Base-by-base conservation (phyloP, 2,329 filamentous ascomycete genomes). In the Ramularia endophylla region DNA sequence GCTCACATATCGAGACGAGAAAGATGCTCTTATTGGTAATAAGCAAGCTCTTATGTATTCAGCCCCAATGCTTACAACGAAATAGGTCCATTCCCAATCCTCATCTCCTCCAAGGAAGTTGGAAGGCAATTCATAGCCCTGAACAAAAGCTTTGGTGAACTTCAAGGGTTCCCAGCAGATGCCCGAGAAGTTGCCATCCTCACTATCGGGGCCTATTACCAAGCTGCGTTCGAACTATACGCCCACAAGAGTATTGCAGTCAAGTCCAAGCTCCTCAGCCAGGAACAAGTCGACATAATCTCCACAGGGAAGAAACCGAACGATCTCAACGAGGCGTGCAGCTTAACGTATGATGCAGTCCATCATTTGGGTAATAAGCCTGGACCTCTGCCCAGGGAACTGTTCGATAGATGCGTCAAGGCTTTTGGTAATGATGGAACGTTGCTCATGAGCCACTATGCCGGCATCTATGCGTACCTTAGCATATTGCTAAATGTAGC, bases 131-230 rank as follows among this genome's bases (percentile, higher is more conserved):
- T 6, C 22, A 25, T 25, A 11, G 22, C 22, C 22, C 11, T 25
- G 22, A 25, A 25, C 22, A 25, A 41, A 18, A 38, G 35, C 27
- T 16, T 55, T 12, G 46, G 22, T 13, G 22, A 40, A 12, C 44
- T 55, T 5, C 33, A 40, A 3, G 37, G 42, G 1, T 28, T 57
- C 8, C 50, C 54, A 2, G 20, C 37, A 11, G 44, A 51, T 16
- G 51, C 44, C 8, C 48, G 44, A 25, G 53, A 55, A 40, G 42
- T 47, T 5, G 50, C 51, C 5, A 56, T 57, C 18, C 38, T 58
- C 17, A 44, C 51, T 15, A 41, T 46, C 9, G 53, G 51, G 2
- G 43, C 48, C 13, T 34, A 42, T 8, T 55, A 44, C 40, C n/a
- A 52, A 27, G 42, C 45, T 9, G 36, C 15, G 8, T 57, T 49